phyloP scores from a whole-genome alignment of 768 basidiomycete species.

The Lanmaoa pseudosensibilis region DNA sequence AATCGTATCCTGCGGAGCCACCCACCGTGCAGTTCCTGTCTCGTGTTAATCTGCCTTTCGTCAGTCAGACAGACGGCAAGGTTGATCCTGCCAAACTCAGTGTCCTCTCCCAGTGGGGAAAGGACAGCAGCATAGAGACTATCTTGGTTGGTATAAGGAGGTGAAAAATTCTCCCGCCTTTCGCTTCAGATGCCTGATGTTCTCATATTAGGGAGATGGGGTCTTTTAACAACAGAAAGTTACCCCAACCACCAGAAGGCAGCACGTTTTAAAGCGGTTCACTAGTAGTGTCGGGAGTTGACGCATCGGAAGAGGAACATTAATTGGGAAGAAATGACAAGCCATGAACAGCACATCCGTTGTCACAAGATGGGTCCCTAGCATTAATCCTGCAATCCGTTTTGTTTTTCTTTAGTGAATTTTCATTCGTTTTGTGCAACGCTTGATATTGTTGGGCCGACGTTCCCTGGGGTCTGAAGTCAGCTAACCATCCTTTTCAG shows the following conservation, averaged over 20 bases:
- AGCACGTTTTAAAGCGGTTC: slow-evolving; percentile 51
- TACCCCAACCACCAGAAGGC: slow-evolving; percentile 93
- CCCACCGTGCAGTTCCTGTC: slow-evolving; percentile 86
- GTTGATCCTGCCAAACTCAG: slow-evolving; percentile 74
- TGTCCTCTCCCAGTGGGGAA: slow-evolving; percentile 74
- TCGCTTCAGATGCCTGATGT: slow-evolving; percentile 8
- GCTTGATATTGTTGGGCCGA: not conserved
- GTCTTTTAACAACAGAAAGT: slow-evolving; percentile 84
- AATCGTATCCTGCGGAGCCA: slow-evolving; percentile 70
- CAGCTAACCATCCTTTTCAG: not conserved
- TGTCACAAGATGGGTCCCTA: slow-evolving; percentile 19
- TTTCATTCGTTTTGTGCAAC: slow-evolving; percentile 10
- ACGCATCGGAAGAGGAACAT: slow-evolving; percentile 7
- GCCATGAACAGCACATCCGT: slow-evolving; percentile 7
- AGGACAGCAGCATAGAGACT: slow-evolving; percentile 79
- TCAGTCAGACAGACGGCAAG: slow-evolving; percentile 68
- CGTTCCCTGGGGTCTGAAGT: not conserved
- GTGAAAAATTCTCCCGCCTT: slow-evolving; percentile 39
- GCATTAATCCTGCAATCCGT: slow-evolving; percentile 24
- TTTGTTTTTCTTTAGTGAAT: slow-evolving; percentile 16
- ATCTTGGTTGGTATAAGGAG: slow-evolving; percentile 91
- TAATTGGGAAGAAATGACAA: slow-evolving; percentile 15
- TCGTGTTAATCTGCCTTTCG: slow-evolving; percentile 92
- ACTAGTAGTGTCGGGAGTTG: not conserved
- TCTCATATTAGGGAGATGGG: slow-evolving; percentile 81